A percentile compares a stretch with the other conserved stretches of the same genome.
phyloP scores from a whole-genome alignment of 108 stramenopile genomes.

The Skeletonema menzelii region DNA sequence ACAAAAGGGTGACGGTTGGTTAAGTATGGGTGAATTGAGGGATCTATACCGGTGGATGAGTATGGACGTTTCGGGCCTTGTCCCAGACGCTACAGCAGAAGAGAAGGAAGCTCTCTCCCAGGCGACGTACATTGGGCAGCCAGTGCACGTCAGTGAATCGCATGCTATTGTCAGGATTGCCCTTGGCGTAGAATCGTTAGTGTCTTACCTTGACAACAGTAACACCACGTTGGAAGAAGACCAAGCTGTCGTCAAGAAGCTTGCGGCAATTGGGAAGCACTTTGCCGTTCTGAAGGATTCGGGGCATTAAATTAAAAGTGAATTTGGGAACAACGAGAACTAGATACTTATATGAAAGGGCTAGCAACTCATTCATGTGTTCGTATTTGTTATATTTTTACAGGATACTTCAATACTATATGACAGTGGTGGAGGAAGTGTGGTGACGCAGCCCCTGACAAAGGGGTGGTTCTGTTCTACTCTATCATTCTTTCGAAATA shows the following conservation, averaged over 20 bases:
- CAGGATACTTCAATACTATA: neutral
- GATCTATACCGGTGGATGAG: constrained; percentile 77
- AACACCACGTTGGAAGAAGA: constrained; percentile 46
- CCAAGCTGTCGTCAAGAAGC: constrained; percentile 44
- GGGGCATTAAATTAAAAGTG: neutral
- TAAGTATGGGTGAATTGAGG: constrained; percentile 61
- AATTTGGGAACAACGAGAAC: neutral
- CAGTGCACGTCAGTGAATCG: constrained; percentile 64
- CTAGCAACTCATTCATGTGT: neutral
- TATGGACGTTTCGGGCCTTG: constrained; percentile 51
- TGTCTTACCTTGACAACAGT: constrained; percentile 51
- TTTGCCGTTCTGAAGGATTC: constrained; percentile 16
- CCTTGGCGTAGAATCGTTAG: constrained; percentile 61
- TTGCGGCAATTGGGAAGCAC: constrained; percentile 56
- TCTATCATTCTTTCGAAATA: neutral
- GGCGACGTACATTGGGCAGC: constrained; percentile 66
- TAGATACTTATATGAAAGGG: too few species aligned
- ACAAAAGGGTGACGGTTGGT: constrained; percentile 48
- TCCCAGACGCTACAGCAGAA: constrained; percentile 51
- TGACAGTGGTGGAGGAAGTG: neutral
- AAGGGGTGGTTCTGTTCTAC: constrained; percentile 1
- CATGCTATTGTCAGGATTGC: constrained; percentile 72
- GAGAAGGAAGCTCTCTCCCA: constrained; percentile 54
- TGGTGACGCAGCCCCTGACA: neutral
- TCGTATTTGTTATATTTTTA: neutral